Conservation (phyloP, 495 filamentous ascomycete genomes). For the Talaromyces adpressus region DNA sequence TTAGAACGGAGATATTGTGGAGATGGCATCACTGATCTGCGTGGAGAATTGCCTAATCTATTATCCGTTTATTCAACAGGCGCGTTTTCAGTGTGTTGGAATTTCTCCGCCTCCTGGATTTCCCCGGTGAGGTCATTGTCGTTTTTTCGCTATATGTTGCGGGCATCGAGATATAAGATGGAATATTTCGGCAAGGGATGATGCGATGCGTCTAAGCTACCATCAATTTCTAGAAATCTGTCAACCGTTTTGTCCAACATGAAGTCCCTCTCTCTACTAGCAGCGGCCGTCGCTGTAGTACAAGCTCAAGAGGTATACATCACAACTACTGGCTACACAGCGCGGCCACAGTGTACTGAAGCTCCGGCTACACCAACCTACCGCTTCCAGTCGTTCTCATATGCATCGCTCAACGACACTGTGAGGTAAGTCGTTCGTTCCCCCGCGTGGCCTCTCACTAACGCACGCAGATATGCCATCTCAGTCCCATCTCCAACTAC, state of each 20-base stretch:
- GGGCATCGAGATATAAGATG: not conserved
- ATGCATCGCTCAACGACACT: constrained; percentile 17
- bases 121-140: not conserved
- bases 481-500: constrained; percentile 20
- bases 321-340: constrained; percentile 15
- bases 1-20: not conserved
- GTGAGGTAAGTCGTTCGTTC: constrained; percentile 13
- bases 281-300: constrained; percentile 7
- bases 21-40: not conserved
- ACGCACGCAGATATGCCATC: constrained; percentile 11
- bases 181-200: not conserved
- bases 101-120: not conserved
- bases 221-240: not conserved
- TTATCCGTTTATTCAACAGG: not conserved
- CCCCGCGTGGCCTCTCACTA: not conserved
- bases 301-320: constrained; percentile 20
- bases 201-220: not conserved
- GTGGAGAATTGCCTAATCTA: not conserved
- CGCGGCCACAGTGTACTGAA: constrained; percentile 20
- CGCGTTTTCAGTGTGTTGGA: not conserved
- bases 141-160: not conserved
- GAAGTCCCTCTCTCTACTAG: not conserved
- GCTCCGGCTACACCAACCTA: constrained; percentile 12
- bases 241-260: not conserved
- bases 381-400: constrained; percentile 19